Conservation (phyloP, 169 alveolate species). For the Perkinsus chesapeaki region DNA sequence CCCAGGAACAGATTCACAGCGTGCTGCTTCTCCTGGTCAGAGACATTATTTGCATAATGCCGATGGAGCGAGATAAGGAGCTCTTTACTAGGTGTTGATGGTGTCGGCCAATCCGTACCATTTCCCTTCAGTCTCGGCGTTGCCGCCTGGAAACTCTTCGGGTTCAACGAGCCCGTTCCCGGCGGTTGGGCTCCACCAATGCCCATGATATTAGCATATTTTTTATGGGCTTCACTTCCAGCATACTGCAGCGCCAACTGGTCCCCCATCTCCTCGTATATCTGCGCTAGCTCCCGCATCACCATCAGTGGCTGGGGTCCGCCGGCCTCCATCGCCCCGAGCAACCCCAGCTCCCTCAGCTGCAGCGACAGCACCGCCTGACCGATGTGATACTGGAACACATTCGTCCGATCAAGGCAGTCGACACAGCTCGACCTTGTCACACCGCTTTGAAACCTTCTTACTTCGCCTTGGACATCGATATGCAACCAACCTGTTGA, state of each 20-base stretch:
- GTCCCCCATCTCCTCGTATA: slow-evolving; percentile 31
- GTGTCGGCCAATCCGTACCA: neutral
- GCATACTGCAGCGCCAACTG: slow-evolving; percentile 22
- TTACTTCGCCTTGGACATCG: neutral
- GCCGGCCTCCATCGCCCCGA: neutral
- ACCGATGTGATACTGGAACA: neutral
- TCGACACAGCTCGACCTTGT: slow-evolving; percentile 91
- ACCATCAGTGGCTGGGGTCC: neutral
- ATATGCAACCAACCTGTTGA: neutral
- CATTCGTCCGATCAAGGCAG: slow-evolving; percentile 89
- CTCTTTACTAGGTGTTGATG: neutral
- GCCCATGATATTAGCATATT: neutral
- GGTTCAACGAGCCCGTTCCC: neutral
- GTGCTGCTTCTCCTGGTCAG: slow-evolving; percentile 21
- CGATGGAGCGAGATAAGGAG: slow-evolving; percentile 17
- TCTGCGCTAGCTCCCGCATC: neutral
- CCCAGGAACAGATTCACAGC: slow-evolving; percentile 28
- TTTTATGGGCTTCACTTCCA: slow-evolving; percentile 24
- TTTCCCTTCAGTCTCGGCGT: neutral
- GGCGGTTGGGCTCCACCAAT: neutral
- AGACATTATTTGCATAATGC: slow-evolving; percentile 22
- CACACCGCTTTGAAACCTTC: slow-evolving; percentile 67
- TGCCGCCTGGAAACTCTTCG: neutral
- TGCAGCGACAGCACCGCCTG: neutral
- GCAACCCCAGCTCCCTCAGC: neutral